phyloP scores from a whole-genome alignment of 257 asterid genomes.

The Apocynum venetum region DNA sequence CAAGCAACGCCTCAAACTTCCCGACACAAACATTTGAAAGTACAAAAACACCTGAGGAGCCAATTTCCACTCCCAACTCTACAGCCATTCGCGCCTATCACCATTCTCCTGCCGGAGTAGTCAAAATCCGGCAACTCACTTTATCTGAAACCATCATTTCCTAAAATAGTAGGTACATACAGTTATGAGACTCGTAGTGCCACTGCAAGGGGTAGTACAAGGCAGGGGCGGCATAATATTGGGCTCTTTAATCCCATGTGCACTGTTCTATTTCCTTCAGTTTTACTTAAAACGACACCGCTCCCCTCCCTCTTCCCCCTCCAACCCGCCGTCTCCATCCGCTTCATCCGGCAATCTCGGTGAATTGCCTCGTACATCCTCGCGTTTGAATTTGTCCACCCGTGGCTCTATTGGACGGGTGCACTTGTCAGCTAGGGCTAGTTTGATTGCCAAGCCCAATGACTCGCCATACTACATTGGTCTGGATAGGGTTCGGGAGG shows the following conservation, averaged over 20 bases:
- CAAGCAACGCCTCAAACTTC: slow-evolving; percentile 30
- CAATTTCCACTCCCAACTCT: background rate
- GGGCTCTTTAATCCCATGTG: slow-evolving; percentile 91
- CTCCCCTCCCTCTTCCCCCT: slow-evolving; percentile 32
- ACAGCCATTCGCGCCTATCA: background rate
- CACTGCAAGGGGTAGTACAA: slow-evolving; percentile 88
- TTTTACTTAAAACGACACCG: slow-evolving; percentile 83
- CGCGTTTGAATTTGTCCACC: slow-evolving; percentile 57
- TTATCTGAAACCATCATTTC: slow-evolving; percentile 16
- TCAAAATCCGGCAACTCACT: slow-evolving; percentile 18
- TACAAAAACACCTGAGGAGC: background rate
- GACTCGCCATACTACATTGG: slow-evolving; percentile 91
- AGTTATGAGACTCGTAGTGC: slow-evolving; percentile 90
- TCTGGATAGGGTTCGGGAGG: slow-evolving; percentile 55
- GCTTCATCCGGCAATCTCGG: slow-evolving; percentile 43
- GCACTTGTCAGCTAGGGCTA: slow-evolving; percentile 56
- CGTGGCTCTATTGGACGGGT: slow-evolving; percentile 60
- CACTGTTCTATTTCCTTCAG: slow-evolving; percentile 77
- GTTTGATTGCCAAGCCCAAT: slow-evolving; percentile 53
- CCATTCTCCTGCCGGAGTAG: slow-evolving; percentile 22
- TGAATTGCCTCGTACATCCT: slow-evolving; percentile 61
- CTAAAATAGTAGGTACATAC: slow-evolving; percentile 10
- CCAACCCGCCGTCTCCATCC: slow-evolving; percentile 45
- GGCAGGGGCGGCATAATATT: slow-evolving; percentile 84
- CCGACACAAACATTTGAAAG: slow-evolving; percentile 18